Evolutionary conservation across 2,329 filamentous ascomycete species (phyloP), one percentile per base, ranked within the genome.

Genomic region (Aspergillus amoenus): DNA sequence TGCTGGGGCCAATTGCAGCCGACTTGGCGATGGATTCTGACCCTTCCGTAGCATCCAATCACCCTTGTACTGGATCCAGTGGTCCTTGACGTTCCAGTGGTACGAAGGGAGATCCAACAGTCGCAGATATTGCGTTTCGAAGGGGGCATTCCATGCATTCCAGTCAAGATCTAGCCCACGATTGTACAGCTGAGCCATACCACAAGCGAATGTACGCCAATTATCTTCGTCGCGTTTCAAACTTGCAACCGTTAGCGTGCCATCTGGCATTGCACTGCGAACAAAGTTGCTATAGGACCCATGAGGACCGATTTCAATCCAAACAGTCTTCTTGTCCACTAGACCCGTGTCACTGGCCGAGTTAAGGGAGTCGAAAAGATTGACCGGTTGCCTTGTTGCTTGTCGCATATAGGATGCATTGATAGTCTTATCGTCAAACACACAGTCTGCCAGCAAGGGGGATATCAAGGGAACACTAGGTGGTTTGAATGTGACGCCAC

Each of bases 41-140:
- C 79, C 86, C 78, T 91, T 91, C 57, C 81, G 85, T 40, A 91
- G 74, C 40, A 80, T 83, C 87, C 88, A 92, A 71, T 90, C 86
- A 58, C 89, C 88, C 60, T 81, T 79, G 70, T 89, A 89, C 68
- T 86, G 84, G 18, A 89, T 80, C 87, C 86, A 89, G 73, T 90
- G 90, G 63, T 84, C 85, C 79, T 90, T 90, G 61, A 84, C 77
- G 67, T 91, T 86, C 69, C 87, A 91, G 1, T 80, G 79, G 68
- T 91, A 91, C 0, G 82, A 80, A 2, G 88, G 88, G 2, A 91
- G 75, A 22, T 83, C 77, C 12, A 88, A 73, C 15, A 91, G 76
- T 45, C 82, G 78, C 40, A 87, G 27, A 27, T 27, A 81, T 0
- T 81, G 78, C 39, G 76, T 68, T 64, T 85, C 82, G 70, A 86